Conservation (phyloP, 441 rosid genomes). For the Euphorbia celastroides region DNA sequence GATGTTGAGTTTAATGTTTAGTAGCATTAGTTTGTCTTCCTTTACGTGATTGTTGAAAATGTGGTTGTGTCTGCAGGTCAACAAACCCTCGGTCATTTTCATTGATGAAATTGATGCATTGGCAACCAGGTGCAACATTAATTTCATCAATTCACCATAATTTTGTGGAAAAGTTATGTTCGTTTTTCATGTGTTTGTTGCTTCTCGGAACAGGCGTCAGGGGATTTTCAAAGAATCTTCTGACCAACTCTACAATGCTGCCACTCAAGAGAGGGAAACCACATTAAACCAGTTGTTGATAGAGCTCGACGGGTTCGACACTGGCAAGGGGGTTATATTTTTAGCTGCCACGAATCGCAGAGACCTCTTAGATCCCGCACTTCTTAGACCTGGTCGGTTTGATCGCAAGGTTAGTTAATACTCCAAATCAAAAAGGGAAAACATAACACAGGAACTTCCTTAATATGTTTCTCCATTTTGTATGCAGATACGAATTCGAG, state of each 20-base stretch:
- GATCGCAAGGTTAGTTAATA: slow-evolving; percentile 79
- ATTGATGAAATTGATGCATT: slow-evolving; percentile 95
- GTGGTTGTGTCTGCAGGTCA: slow-evolving; percentile 56
- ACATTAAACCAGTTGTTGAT: slow-evolving; percentile 92
- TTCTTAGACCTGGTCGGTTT: slow-evolving; percentile 94
- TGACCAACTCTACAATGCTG: slow-evolving; percentile 81
- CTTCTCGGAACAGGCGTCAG: slow-evolving; percentile 62
- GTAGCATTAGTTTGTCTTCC: not conserved
- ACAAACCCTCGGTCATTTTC: slow-evolving; percentile 92
- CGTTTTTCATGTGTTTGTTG: slow-evolving; percentile 11
- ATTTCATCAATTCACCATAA: no score
- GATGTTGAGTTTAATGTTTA: not conserved
- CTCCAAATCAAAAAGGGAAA: slow-evolving; percentile 10
- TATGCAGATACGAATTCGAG: slow-evolving; percentile 77
- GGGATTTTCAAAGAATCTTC: slow-evolving; percentile 77
- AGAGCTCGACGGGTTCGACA: slow-evolving; percentile 98
- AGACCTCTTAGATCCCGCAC: slow-evolving; percentile 93
- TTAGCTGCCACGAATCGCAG: slow-evolving; percentile 92
- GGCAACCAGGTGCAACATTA: slow-evolving; percentile 91
- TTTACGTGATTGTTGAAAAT: slow-evolving; percentile 17
- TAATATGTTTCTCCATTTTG: not conserved
- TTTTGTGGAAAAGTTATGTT: not conserved
- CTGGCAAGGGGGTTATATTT: slow-evolving; percentile 97
- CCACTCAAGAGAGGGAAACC: slow-evolving; percentile 96
- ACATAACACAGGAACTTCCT: not conserved